Percentiles rank a stretch among this genome's conserved stretches.
These are phyloP conservation scores for Kluyveromyces marxianus DNA, from an alignment of 1,139 yeast genomes.

Conservation along the genomic window DNA sequence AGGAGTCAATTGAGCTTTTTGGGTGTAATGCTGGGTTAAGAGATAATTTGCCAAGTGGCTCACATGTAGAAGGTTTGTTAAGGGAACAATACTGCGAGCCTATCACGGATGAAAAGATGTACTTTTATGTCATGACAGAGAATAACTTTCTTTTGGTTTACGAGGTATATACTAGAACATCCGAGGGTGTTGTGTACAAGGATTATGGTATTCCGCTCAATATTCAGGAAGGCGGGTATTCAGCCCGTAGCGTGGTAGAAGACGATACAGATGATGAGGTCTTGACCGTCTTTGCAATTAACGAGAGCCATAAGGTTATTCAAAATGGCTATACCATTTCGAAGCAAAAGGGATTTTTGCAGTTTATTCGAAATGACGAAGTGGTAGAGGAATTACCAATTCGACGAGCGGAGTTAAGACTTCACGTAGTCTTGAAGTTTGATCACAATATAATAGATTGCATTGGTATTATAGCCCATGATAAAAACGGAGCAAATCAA, in stretches of 20 bases:
- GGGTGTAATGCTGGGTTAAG: conserved; percentile 32
- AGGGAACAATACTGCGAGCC: conserved; percentile 7
- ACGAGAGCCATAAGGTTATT: conserved; percentile 32
- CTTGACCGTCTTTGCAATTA: conserved; percentile 34
- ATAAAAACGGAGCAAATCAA: conserved; percentile 17
- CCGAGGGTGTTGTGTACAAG: conserved; percentile 18
- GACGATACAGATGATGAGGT: conserved; percentile 33
- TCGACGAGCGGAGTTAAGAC: conserved; percentile 31
- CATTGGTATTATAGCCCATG: conserved; percentile 22
- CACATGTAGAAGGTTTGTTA: conserved; percentile 18
- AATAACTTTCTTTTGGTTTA: conserved; percentile 25
- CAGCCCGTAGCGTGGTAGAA: conserved; percentile 9
- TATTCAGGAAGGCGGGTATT: not conserved
- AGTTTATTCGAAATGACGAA: conserved; percentile 19
- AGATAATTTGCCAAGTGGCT: conserved; percentile 14
- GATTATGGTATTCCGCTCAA: conserved; percentile 26
- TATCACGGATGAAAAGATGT: not conserved
- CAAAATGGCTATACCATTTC: conserved; percentile 42
- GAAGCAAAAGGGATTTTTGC: conserved; percentile 29
- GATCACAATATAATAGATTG: conserved; percentile 36
- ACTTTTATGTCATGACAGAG: conserved; percentile 25
- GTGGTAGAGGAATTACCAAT: conserved; percentile 29
- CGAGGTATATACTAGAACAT: conserved; percentile 22
- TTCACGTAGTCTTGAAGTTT: conserved; percentile 40
- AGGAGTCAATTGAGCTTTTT: conserved; percentile 32